Evolutionary conservation across 768 basidiomycete species (phyloP).

Genomic region (Neoboletus magnificus): DNA sequence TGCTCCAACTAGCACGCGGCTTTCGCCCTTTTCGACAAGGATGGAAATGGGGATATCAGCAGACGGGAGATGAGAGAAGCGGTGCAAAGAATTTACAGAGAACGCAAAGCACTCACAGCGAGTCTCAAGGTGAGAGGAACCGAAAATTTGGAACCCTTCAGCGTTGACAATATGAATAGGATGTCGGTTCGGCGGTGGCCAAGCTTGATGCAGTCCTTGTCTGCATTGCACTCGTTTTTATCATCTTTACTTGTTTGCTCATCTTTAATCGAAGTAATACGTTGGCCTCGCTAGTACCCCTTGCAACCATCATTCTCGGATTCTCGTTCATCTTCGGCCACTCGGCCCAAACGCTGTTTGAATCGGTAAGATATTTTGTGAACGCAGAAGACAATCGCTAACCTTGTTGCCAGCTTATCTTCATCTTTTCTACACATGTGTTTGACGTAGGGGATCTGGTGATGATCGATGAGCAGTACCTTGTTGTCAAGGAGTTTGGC

Average conservation of each 20-base stretch:
- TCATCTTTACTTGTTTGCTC: conserved; percentile 68
- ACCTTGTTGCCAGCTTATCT: conserved; percentile 55
- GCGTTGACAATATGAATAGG: conserved; percentile 37
- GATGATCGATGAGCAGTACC: conserved; percentile 60
- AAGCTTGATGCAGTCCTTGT: conserved; percentile 78
- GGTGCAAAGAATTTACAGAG: conserved; percentile 75
- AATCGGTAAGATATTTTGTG: conserved; percentile 50
- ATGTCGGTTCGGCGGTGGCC: conserved; percentile 67
- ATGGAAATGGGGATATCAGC: conserved; percentile 78
- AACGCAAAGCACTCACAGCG: conserved; percentile 67
- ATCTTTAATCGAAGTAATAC: conserved; percentile 71
- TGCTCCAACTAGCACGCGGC: conserved; percentile 51
- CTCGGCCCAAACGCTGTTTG: conserved; percentile 74
- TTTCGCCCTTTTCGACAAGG: conserved; percentile 72
- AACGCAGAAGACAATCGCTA: not conserved
- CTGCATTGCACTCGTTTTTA: conserved; percentile 49
- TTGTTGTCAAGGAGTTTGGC: conserved; percentile 68
- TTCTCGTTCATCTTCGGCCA: conserved; percentile 86
- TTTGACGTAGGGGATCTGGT: conserved; percentile 82
- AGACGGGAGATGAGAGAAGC: conserved; percentile 81
- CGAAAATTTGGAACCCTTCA: not conserved
- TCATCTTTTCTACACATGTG: conserved; percentile 84
- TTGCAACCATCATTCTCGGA: conserved; percentile 76
- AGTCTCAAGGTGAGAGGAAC: conserved; percentile 56
- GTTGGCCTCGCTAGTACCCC: conserved; percentile 68